A percentile compares a stretch with the other conserved stretches of the same genome.
phyloP scores from a whole-genome alignment of 2,329 filamentous ascomycete species.

The Byssothecium circinans region DNA sequence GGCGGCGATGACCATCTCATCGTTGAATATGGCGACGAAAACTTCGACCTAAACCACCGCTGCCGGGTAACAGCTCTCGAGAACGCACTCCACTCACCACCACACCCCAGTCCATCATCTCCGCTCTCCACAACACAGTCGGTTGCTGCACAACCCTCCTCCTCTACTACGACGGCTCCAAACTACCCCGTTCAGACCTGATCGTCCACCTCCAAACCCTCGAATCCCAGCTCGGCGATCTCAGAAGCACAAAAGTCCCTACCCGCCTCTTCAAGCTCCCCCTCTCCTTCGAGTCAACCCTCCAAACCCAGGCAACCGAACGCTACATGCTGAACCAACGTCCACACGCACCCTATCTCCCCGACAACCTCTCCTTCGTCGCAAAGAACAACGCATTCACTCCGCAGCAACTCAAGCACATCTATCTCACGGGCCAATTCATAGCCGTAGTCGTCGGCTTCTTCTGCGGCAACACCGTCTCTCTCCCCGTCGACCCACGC shows the following conservation, averaged over 20 bases:
- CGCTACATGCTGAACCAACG: conserved; percentile 65
- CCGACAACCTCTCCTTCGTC: conserved; percentile 62
- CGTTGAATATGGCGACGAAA: conserved; percentile 60
- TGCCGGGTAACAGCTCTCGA: conserved; percentile 59
- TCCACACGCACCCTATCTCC: conserved; percentile 63
- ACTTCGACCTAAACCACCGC: conserved; percentile 60
- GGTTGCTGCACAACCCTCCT: conserved; percentile 53
- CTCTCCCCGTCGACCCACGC: conserved; percentile 57
- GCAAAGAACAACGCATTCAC: conserved; percentile 59
- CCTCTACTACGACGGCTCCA: conserved; percentile 46
- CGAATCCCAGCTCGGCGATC: conserved; percentile 48
- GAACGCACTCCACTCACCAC: conserved; percentile 48
- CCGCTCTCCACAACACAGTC: conserved; percentile 54
- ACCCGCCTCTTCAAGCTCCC: conserved; percentile 49
- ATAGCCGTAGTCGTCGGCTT: conserved; percentile 60
- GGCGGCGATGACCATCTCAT: conserved; percentile 54
- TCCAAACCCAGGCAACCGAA: conserved; percentile 55
- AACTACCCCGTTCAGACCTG: conserved; percentile 40
- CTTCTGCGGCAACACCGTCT: conserved; percentile 57
- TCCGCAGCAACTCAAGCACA: conserved; percentile 52
- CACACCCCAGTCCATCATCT: conserved; percentile 42
- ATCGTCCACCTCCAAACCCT: conserved; percentile 43
- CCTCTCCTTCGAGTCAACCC: conserved; percentile 47
- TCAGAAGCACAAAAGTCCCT: conserved; percentile 46
- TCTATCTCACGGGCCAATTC: conserved; percentile 54